These are phyloP conservation scores for Rhytidhysteron rufulum DNA, from an alignment of 2,329 filamentous ascomycete genomes.

Conservation along the genomic window DNA sequence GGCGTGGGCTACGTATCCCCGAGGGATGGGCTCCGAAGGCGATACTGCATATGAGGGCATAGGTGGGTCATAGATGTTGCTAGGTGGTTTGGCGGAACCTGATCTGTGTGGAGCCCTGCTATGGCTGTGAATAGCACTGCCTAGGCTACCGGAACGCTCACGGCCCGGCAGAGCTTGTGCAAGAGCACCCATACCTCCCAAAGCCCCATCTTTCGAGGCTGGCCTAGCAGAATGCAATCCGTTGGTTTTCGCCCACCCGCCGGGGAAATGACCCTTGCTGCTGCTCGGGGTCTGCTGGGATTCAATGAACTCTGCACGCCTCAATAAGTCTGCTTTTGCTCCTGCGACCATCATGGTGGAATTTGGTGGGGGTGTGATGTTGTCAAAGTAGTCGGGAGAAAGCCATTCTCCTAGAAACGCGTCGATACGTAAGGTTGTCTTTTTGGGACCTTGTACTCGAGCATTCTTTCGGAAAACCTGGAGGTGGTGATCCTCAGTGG, in stretches of 20 bases:
- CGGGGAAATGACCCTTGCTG: constrained; percentile 49
- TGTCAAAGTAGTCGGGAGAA: constrained; percentile 86
- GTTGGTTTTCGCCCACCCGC: constrained; percentile 50
- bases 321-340: constrained; percentile 82
- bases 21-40: constrained; percentile 73
- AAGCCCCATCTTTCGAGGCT: constrained; percentile 13
- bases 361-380: constrained; percentile 82
- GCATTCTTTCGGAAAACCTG: constrained; percentile 29
- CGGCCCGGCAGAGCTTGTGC: constrained; percentile 38
- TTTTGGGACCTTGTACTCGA: constrained; percentile 31
- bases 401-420: constrained; percentile 96
- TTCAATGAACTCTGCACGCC: constrained; percentile 64
- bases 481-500: constrained; percentile 34
- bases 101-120: constrained; percentile 23
- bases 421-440: constrained; percentile 67
- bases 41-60: constrained; percentile 81
- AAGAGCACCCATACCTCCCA: constrained; percentile 31
- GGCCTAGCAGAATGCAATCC: constrained; percentile 10
- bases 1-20: constrained; percentile 85
- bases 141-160: constrained; percentile 46
- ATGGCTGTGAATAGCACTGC: constrained; percentile 17
- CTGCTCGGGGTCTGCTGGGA: constrained; percentile 37
- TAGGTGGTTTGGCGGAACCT: constrained; percentile 18
- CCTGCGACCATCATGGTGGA: constrained; percentile 83
- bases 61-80: constrained; percentile 64